Evolutionary conservation across 169 alveolate genomes (phyloP), one percentile per base, ranked within the genome.

Genomic region (Cryptosporidium tyzzeri): DNA sequence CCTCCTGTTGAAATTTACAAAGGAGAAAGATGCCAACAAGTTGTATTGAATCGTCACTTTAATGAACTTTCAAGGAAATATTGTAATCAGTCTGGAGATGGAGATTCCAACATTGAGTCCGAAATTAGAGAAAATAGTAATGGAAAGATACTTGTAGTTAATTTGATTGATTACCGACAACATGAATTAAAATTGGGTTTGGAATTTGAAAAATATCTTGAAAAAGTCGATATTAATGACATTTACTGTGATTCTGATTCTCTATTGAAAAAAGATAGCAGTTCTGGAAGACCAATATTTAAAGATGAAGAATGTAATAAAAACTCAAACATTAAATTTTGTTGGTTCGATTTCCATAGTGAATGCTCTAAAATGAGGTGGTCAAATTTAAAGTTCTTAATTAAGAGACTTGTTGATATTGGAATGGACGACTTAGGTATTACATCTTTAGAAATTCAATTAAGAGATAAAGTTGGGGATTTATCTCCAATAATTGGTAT

Each of bases 331-430:
- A 48, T 95, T 18, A 91, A 91, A 37, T 95, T 93, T 75, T 93
- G 95, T 71, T 96, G 99, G 98, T 97, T 96, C 86, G 99, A 97
- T 85, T 97, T 97, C 74, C 98, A 97, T 92, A 91, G 85, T 29
- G 98, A 95, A 86, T 97, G 99, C 85, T 91, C 94, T 80, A 95
- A 95, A 35, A 95, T 95, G 97, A 95, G 94, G 85, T 97, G 95
- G 92, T 92, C 94, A 53, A 96, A 96, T 84, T 85, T 97, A n/a
- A 51, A 91, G 53, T 93, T 80, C 51, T 92, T 97, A 74, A 58
- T 96, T 51, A 86, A 91, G 50, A 86, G 39, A 12, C 58, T 65
- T 3, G 23, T 48, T 16, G 70, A 80, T n/a, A 26, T 80, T 26
- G 89, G 89, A 14, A 16, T 80, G 55, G 89, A 80, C 39, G 89